Percentiles rank a stretch among this genome's conserved stretches.
These are phyloP conservation scores for Zygosaccharomyces siamensis DNA, from an alignment of 805 yeast species.

Conservation along the genomic window DNA sequence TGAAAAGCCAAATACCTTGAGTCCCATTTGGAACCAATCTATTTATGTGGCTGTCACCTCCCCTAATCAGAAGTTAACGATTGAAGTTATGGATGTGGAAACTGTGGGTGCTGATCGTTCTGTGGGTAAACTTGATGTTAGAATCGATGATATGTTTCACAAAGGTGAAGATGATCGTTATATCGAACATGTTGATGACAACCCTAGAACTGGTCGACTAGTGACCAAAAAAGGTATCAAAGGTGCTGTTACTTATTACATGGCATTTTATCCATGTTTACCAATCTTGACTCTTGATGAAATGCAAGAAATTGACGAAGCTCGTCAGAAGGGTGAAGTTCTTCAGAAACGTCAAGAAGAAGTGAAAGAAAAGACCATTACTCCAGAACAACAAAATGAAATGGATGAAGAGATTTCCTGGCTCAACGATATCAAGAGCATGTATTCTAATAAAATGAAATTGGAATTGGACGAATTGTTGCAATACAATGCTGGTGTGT, in stretches of 20 bases:
- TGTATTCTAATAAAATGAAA: slow-evolving; percentile 41
- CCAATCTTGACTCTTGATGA: slow-evolving; percentile 79
- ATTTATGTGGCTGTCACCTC: slow-evolving; percentile 79
- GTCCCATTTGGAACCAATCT: slow-evolving; percentile 83
- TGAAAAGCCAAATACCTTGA: slow-evolving; percentile 55
- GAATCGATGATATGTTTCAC: slow-evolving; percentile 60
- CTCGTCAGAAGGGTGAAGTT: slow-evolving; percentile 36
- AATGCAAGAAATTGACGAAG: slow-evolving; percentile 49
- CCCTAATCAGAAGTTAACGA: slow-evolving; percentile 70
- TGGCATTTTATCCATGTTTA: slow-evolving; percentile 78
- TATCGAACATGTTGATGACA: slow-evolving; percentile 51
- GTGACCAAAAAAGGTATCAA: slow-evolving; percentile 75
- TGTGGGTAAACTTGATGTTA: slow-evolving; percentile 74
- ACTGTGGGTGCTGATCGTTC: slow-evolving; percentile 74
- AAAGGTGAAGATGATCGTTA: slow-evolving; percentile 58
- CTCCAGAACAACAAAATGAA: slow-evolving; percentile 29
- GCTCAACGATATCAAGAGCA: slow-evolving; percentile 36
- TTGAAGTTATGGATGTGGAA: slow-evolving; percentile 93
- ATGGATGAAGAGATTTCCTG: slow-evolving; percentile 30
- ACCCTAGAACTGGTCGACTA: slow-evolving; percentile 55
- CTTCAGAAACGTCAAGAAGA: slow-evolving; percentile 33
- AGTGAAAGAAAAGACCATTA: slow-evolving; percentile 34
- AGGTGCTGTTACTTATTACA: slow-evolving; percentile 68
- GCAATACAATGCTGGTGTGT: slow-evolving; percentile 66
- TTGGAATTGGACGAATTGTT: slow-evolving; percentile 55